A percentile compares a stretch with the other conserved stretches of the same genome.
Evolutionary conservation across 352 stramenopile genomes (phyloP).

Genomic region (Phytophthora pluvialis): DNA sequence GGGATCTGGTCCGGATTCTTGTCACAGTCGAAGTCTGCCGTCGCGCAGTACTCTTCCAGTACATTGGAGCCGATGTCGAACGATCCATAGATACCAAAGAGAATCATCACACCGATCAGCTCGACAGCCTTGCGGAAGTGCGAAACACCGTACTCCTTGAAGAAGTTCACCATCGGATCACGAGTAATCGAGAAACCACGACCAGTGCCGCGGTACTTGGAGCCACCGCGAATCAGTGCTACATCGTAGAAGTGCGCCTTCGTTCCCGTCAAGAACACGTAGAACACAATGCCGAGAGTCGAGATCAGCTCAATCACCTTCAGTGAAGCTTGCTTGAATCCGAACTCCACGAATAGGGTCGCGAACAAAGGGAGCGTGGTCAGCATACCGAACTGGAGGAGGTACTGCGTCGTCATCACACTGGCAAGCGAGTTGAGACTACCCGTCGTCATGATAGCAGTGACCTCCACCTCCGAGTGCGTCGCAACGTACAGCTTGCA

Average conservation of each 20-base stretch:
- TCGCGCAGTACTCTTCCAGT: constrained; percentile 53
- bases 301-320: constrained; percentile 82
- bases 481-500: constrained; percentile 83
- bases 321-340: constrained; percentile 71
- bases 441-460: constrained; percentile 65
- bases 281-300: constrained; percentile 86
- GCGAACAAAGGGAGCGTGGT: constrained; percentile 82
- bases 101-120: constrained; percentile 84
- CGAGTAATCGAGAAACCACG: constrained; percentile 89
- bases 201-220: constrained; percentile 87
- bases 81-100: constrained; percentile 80
- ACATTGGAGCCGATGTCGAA: constrained; percentile 73
- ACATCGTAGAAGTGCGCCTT: constrained; percentile 91
- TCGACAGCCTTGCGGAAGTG: constrained; percentile 91
- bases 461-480: constrained; percentile 65
- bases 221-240: constrained; percentile 80
- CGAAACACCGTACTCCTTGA: constrained; percentile 88
- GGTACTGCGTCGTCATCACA: constrained; percentile 89
- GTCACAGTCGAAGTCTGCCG: constrained; percentile 58
- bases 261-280: constrained; percentile 87
- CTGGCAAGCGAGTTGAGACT: constrained; percentile 69
- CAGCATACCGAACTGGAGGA: constrained; percentile 88
- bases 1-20: constrained; percentile 57
- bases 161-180: constrained; percentile 89
- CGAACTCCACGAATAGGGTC: constrained; percentile 83